A percentile compares a stretch with the other conserved stretches of the same genome.
Evolutionary conservation across 306 rosid genomes (phyloP).

Genomic region (Calophaca sinica): DNA sequence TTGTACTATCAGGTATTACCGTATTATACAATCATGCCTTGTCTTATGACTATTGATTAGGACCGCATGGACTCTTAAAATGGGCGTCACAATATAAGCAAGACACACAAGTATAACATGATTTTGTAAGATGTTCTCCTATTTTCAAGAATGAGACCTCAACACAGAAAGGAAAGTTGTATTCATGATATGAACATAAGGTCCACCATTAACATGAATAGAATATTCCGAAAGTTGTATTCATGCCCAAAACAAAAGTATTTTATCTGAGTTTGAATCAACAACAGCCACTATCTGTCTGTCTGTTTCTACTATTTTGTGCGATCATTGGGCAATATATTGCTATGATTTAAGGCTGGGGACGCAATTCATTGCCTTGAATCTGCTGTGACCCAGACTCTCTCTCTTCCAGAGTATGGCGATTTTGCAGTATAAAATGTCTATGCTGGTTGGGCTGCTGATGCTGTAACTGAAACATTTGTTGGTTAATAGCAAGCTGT

Average conservation of each 20-base stretch:
- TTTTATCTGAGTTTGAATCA: slow-evolving; percentile 7
- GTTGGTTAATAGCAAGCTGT: slow-evolving; percentile 59
- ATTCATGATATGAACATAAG: neutral
- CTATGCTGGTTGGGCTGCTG: slow-evolving; percentile 45
- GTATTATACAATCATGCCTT: no score
- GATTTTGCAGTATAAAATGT: slow-evolving; percentile 48
- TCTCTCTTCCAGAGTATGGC: slow-evolving; percentile 21
- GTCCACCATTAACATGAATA: neutral
- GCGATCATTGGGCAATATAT: slow-evolving; percentile 29
- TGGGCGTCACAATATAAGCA: no score
- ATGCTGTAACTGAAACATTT: slow-evolving; percentile 55
- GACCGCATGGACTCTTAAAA: no score
- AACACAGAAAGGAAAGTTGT: neutral
- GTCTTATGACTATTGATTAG: no score
- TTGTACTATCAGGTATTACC: no score
- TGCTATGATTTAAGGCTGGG: slow-evolving; percentile 35
- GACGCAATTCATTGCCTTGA: slow-evolving; percentile 34
- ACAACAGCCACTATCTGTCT: slow-evolving; percentile 10
- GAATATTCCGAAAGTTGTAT: neutral
- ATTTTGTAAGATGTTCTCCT: no score
- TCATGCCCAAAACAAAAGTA: slow-evolving; percentile 34
- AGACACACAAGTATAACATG: no score
- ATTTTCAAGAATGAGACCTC: neutral
- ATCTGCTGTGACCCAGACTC: slow-evolving; percentile 38
- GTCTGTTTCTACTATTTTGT: neutral